Base-by-base conservation (phyloP, 768 basidiomycete genomes). In the Psilocybe sp. region DNA sequence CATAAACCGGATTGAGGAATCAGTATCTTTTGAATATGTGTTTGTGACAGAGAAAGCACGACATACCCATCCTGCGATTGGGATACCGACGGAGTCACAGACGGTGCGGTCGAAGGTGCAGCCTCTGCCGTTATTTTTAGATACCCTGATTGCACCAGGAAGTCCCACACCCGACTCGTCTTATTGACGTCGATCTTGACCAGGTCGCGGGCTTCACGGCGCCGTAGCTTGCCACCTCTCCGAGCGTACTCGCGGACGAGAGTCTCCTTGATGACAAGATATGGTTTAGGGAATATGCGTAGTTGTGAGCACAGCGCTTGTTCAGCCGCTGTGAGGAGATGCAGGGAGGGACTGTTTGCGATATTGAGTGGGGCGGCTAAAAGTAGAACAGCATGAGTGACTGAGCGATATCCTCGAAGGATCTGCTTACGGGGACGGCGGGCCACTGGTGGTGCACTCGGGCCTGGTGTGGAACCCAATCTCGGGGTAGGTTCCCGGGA, bases 121-220 rank as follows among this genome's bases (percentile, higher is more conserved):
- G 73, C 71, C 50, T 85, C 84, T 2, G 77, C 71, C 1, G 78
- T 81, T 50, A 90, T 87, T 59, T 83, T 87, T 56, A 90, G 72
- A 65, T 84, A 89, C 12, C 93, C 92, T 5, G 87, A 81, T 60
- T 90, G 87, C 2, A 92, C 89, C 28, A 96, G 75, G 65, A 92
- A 95, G 63, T 96, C 93, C 90, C 92, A 97, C 31, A 93, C 89
- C 36, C 89, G 77, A 66, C 85, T 87, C 1, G 91, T 93, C 69
- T 97, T 96, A 66, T 92, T 91, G 53, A 92, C 90, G 64, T 94
- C 93, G 54, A 97, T 91, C 68, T 92, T 93, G 57, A 95, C 85
- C 52, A 96, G 74, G 65, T 92, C 91, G 44, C 90, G 80, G 10
- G 93, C 92, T 66, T 97, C 93, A 46, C 93, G 77, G 28, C 90